Base-by-base conservation (phyloP, 768 basidiomycete species). In the Trametes cubensis region DNA sequence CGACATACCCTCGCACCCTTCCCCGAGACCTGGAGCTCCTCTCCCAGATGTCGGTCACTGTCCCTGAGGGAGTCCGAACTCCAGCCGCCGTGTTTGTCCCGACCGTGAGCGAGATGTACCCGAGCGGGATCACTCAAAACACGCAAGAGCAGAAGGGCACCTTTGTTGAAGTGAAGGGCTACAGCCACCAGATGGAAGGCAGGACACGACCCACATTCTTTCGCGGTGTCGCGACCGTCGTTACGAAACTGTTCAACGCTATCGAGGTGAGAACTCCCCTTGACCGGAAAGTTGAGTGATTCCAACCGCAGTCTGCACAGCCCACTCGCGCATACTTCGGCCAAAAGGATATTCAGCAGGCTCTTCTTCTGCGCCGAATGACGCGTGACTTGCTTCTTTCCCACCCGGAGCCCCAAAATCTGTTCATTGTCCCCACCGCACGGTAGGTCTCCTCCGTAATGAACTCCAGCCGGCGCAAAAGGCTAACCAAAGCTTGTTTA, bases 271-370 rank as follows among this genome's bases (percentile, higher is more conserved):
- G 83, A 70, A 15, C 38, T 30, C 26, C 13, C 30, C 11, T 21
- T 23, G 17, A 3, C 6, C 8, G 4, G 11, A 42, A 25, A 21
- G 25, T 50, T 20, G n/a, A 50, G 25, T 34, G 30, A 23, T 25
- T 18, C 40, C 14, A 2, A 7, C 28, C 17, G 13, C 15, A 14
- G 30, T 48, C 17, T 47, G 20, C 21, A 34, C 73, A 96, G 94
- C 96, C 96, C 6, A 92, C 91, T 47, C 85, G 88, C 65, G 87
- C 91, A 21, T 98, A 98, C 74, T 97, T 99, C 64, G 96, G 97
- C 1, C 95, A 98, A 75, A 98, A 98, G 72, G 96, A 98, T 72
- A 97, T 99, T 56, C 97, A 99, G 71, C 97, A 99, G 72, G 94
- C 91, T 0, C 78, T 98, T 17, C 76, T 99, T 47, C 80, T 98